Evolutionary conservation across 805 yeast genomes (phyloP).

Genomic region (Starmerella etchellsii): DNA sequence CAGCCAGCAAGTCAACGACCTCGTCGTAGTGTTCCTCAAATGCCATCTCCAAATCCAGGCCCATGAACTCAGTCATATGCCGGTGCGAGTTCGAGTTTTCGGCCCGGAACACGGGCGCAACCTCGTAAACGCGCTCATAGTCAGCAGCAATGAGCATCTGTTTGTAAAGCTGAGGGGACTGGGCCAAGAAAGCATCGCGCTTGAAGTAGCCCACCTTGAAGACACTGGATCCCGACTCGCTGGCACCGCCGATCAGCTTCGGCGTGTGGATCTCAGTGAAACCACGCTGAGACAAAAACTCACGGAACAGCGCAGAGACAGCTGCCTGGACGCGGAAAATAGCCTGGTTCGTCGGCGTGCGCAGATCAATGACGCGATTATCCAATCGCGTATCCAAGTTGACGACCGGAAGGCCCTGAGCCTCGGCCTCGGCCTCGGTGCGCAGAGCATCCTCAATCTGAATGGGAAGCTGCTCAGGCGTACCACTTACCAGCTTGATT

Average conservation of each 20-base stretch:
- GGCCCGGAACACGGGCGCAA: constrained; percentile 97
- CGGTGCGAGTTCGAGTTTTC: constrained; percentile 98
- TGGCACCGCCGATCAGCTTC: constrained; percentile 84
- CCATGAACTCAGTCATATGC: constrained; percentile 97
- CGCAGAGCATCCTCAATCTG: constrained; percentile 94
- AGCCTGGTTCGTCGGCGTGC: constrained; percentile 96
- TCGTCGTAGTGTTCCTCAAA: constrained; percentile 98
- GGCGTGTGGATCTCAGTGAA: constrained; percentile 95
- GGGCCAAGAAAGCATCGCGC: constrained; percentile 86
- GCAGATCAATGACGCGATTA: constrained; percentile 85
- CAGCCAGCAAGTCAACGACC: constrained; percentile 49
- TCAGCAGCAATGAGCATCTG: constrained; percentile 97
- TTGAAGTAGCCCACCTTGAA: constrained; percentile 90
- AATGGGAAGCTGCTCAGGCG: constrained; percentile 87
- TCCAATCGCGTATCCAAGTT: constrained; percentile 94
- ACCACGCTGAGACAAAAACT: constrained; percentile 52
- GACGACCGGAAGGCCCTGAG: constrained; percentile 80
- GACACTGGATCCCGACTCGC: constrained; percentile 97
- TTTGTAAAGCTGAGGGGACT: constrained; percentile 95
- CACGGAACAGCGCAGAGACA: constrained; percentile 78
- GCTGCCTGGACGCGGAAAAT: constrained; percentile 90
- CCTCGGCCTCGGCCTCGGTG: constrained; percentile 73
- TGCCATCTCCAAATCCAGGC: constrained; percentile 95
- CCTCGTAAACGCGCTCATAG: constrained; percentile 89
- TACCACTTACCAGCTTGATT: constrained; percentile 65